Percentiles rank a stretch among this genome's conserved stretches.
These are phyloP conservation scores for Leishmania braziliensis DNA, from an alignment of 208 protist genomes.

Conservation along the genomic window DNA sequence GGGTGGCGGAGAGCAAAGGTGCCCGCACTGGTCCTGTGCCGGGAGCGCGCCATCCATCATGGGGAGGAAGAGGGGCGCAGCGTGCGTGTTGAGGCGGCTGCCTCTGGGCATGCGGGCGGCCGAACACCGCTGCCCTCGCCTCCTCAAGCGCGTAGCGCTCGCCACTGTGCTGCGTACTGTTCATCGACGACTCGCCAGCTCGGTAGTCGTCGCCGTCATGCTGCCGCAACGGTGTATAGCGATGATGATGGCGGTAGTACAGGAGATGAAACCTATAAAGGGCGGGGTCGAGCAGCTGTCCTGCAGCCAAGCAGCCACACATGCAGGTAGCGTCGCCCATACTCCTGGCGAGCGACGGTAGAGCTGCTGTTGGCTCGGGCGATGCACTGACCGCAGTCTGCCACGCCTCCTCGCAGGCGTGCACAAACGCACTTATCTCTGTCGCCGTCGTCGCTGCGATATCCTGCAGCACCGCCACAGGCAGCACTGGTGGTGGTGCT, in stretches of 20 bases:
- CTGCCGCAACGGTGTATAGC: not conserved
- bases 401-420: constrained; percentile 14
- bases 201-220: not conserved
- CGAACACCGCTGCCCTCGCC: not conserved
- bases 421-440: not conserved
- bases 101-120: not conserved
- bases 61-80: not conserved
- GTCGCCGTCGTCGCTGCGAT: constrained; percentile 13
- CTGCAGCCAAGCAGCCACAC: constrained; percentile 27
- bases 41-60: not conserved
- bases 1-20: not conserved
- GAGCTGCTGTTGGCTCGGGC: not conserved
- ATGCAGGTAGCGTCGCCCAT: constrained; percentile 10
- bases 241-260: constrained; percentile 18
- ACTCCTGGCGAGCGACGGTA: not conserved
- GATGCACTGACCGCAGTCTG: not conserved
- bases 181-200: not conserved
- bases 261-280: constrained; percentile 22
- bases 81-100: not conserved
- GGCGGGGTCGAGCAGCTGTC: constrained; percentile 12
- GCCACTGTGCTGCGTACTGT: not conserved
- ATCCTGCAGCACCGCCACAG: constrained; percentile 4
- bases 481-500: constrained; percentile 16
- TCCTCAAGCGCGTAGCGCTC: constrained; percentile 10
- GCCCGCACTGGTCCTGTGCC: not conserved